Base-by-base conservation (phyloP, 768 basidiomycete species). In the Amanita polypyramis region DNA sequence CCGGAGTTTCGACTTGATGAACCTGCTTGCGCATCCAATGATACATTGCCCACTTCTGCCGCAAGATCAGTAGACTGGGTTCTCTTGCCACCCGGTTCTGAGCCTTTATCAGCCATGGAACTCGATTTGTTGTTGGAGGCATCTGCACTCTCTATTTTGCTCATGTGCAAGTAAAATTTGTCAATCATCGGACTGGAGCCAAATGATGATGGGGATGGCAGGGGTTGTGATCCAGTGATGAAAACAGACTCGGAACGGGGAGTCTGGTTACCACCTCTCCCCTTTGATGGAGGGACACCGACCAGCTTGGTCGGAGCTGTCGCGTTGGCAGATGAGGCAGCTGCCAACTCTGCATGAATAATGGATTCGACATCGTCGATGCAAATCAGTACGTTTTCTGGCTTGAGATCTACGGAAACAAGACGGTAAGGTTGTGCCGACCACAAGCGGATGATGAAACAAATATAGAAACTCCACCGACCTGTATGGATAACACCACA, bases 401-500 rank as follows among this genome's bases (percentile, higher is more conserved):
- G 96, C 63, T 98, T 98, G 53, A 99, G 73, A 65, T 99, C 93
- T 81, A 59, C 5, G 20, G 42, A 49, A 40, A 43, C 30, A 20
- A 21, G 4, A 12, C 20, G 7, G 25, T n/a, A 19, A 11, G 3
- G 21, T 29, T 37, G 4, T 27, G 7, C 21, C 19, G 23, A n/a
- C n/a, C 41, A 39, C 30, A 25, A 47, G 15, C 29, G 4, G 14
- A 25, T 15, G 17, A 12, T 20, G n/a, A 15, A 17, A 39, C 6
- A 23, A 35, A 23, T 25, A 21, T 30, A 45, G 21, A 52, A 30
- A 30, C 29, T 15, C 9, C 19, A 62, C 75, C 41, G 45, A 80
- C 83, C 85, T 35, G 95, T 98, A 62, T 98, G 95, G 47, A 97
- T 97, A 58, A 99, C 89, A 34, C 92, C 89, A 61, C 96, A 99